phyloP scores from a whole-genome alignment of 345 rosid species.

The Citrus sinensis region DNA sequence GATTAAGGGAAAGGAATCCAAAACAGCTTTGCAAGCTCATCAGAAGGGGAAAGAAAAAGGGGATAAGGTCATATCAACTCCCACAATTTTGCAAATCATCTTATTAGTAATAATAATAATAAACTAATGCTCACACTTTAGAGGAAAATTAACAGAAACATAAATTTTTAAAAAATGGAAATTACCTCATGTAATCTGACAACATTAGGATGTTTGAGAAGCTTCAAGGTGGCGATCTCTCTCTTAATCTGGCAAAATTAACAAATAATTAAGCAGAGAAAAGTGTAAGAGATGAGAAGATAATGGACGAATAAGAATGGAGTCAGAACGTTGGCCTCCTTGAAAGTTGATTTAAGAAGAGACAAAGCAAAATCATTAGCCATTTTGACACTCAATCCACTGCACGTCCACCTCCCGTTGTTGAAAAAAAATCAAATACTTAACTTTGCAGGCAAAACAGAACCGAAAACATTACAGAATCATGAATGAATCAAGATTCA shows the following conservation, averaged over 20 bases:
- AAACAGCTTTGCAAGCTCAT: background rate
- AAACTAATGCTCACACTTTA: no score
- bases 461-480: background rate
- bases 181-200: slow-evolving; percentile 82
- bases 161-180: no score
- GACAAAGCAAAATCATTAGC: background rate
- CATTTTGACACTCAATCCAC: background rate
- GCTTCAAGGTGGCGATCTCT: slow-evolving; percentile 83
- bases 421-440: background rate
- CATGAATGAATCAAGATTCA: background rate
- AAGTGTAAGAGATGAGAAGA: background rate
- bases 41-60: no score
- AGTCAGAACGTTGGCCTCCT: background rate
- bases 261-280: background rate
- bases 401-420: background rate
- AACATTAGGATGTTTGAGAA: slow-evolving; percentile 84
- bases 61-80: background rate
- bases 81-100: background rate
- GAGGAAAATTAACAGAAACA: no score
- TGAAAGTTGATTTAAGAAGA: background rate
- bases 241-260: slow-evolving; percentile 66
- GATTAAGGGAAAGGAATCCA: background rate
- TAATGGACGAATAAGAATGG: background rate
- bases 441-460: background rate
- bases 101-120: no score